Conservation (phyloP, 139 green algal species). For the Coelastrella sp. region DNA sequence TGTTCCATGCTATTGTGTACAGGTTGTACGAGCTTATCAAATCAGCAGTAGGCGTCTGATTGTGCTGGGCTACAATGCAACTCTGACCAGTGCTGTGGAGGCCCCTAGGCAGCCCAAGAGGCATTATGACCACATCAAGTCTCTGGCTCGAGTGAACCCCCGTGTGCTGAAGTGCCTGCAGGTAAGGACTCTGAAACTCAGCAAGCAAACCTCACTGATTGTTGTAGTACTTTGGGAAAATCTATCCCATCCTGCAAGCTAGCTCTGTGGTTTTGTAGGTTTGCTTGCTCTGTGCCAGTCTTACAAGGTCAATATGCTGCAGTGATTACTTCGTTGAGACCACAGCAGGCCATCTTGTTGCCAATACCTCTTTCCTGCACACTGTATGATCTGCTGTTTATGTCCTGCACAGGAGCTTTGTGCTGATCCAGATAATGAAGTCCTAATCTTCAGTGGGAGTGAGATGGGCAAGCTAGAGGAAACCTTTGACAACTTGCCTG, state of each 20-base stretch:
- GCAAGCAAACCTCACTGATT: neutral
- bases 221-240: neutral
- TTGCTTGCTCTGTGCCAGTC: no score
- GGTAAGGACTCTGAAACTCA: slow-evolving; percentile 26
- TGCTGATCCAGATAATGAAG: slow-evolving; percentile 37
- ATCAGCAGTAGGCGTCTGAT: slow-evolving; percentile 72
- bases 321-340: no score
- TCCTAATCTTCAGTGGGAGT: slow-evolving; percentile 44
- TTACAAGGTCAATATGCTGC: no score
- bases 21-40: slow-evolving; percentile 70
- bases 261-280: no score
- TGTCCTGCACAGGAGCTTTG: slow-evolving; percentile 38
- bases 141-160: slow-evolving; percentile 76
- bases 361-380: no score
- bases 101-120: slow-evolving; percentile 73
- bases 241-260: no score
- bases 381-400: neutral
- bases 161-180: slow-evolving; percentile 63
- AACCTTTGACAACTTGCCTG: slow-evolving; percentile 80
- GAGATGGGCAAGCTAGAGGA: slow-evolving; percentile 81
- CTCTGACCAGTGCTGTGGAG: slow-evolving; percentile 90
- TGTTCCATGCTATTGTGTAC: no score
- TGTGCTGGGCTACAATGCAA: slow-evolving; percentile 98
- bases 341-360: no score
- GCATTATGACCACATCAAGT: slow-evolving; percentile 85